Conservation (phyloP, 805 yeast genomes). For the Yarrowia divulgata region DNA sequence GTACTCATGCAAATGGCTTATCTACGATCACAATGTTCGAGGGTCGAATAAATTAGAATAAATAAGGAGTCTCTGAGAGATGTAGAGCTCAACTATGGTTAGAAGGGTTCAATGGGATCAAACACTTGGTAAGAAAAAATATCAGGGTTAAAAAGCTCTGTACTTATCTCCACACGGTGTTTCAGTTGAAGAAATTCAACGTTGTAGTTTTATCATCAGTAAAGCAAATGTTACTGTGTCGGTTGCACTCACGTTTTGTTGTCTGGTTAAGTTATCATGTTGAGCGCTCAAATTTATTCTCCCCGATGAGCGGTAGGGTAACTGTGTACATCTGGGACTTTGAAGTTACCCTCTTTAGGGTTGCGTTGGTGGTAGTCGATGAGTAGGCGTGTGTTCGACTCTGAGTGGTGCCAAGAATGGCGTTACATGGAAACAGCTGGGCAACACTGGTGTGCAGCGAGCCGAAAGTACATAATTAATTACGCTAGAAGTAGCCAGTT, state of each 20-base stretch:
- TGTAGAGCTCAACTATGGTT: background rate
- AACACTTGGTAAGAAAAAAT: constrained; percentile 34
- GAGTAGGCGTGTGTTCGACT: background rate
- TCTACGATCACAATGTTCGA: background rate
- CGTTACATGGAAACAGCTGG: too few species aligned
- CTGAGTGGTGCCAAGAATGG: background rate
- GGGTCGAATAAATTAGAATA: background rate
- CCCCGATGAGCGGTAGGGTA: constrained; percentile 17
- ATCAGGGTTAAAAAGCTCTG: constrained; percentile 58
- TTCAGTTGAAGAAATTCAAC: constrained; percentile 56
- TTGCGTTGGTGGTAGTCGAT: background rate
- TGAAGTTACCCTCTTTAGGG: constrained; percentile 30
- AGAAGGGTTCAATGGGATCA: constrained; percentile 18
- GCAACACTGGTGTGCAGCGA: too few species aligned
- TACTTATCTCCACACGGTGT: constrained; percentile 49
- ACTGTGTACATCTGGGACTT: constrained; percentile 14
- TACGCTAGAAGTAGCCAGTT: too few species aligned
- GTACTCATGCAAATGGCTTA: too few species aligned
- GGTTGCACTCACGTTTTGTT: constrained; percentile 43
- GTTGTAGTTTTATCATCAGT: constrained; percentile 38
- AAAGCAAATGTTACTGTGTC: constrained; percentile 21
- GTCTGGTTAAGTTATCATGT: background rate
- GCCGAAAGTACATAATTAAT: too few species aligned
- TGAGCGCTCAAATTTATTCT: constrained; percentile 12
- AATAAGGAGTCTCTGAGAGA: background rate